Base-by-base conservation (phyloP, 257 asterid genomes). In the Phtheirospermum japonicum region DNA sequence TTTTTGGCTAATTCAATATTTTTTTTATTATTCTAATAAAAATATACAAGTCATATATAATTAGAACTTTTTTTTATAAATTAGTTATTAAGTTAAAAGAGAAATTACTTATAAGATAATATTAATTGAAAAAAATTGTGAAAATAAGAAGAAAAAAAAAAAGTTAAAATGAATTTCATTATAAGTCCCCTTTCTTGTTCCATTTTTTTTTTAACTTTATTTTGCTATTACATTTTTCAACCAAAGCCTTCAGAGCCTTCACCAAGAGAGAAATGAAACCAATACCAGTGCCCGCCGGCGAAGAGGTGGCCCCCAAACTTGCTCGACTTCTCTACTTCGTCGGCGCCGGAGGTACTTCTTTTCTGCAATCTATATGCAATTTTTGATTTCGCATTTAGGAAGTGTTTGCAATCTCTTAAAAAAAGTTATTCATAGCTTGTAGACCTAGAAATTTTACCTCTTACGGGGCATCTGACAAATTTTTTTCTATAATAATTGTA, bases 341-440 rank as follows among this genome's bases (percentile, higher is more conserved):
- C 67, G 84, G 81, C 43, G 88, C 92, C 58, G 88, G 84, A 71
- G 75, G 90, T 83, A 71, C 42, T 55, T 23, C 45, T 23, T 49
- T 4, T 10, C 28, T 23, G 28, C 28, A 23, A 23, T 23, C 28
- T 23, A 23, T 23, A 9, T 32, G 0, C 28, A 30, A 43, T 31
- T 56, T 18, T 16, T 61, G 20, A 6, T 3, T 61, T 6, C 45
- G 3, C 11, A 39, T 6, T 36, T 36, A 2, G 7, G 10, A 34
- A 34, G 42, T 0, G 42, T 36, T 6, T 36, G 8, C 42, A 12
- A 36, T 10, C n/a, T 39, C 45, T 9, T 39, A 23, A 23, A 23
- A 1, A 23, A 23, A 23, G 5, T 13, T 14, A 42, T 42, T 42
- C 49, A 14, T 40, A 40, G 48, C 16, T 40, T 40, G 48, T 39